These are phyloP conservation scores for Didymella keratinophila DNA, from an alignment of 2,329 filamentous ascomycete species.

Conservation along the genomic window DNA sequence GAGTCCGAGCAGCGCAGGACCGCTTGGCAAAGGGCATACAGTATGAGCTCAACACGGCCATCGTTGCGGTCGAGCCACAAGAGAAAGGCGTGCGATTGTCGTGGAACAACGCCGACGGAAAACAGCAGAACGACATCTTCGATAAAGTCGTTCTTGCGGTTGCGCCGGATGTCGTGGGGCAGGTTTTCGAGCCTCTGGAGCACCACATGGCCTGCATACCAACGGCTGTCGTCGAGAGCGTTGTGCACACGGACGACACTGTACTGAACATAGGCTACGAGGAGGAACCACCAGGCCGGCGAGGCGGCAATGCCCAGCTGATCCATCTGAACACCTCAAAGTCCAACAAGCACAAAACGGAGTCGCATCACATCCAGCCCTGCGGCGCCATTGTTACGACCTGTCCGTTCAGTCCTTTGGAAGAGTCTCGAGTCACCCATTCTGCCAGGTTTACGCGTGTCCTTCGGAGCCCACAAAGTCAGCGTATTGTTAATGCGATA, in stretches of 20 bases:
- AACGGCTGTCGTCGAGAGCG: constrained; percentile 58
- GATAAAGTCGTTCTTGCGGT: constrained; percentile 64
- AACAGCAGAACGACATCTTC: constrained; percentile 50
- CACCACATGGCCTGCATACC: constrained; percentile 56
- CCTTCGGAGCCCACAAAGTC: constrained; percentile 60
- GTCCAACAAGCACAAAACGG: constrained; percentile 51
- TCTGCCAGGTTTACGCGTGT: constrained; percentile 62
- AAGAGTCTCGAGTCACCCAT: constrained; percentile 54
- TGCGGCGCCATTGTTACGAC: constrained; percentile 63
- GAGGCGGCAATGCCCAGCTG: constrained; percentile 28
- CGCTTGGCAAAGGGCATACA: constrained; percentile 54
- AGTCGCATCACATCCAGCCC: constrained; percentile 62
- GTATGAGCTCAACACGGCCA: constrained; percentile 53
- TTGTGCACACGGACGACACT: constrained; percentile 54
- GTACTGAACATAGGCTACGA: constrained; percentile 15
- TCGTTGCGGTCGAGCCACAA: constrained; percentile 47
- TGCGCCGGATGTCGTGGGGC: constrained; percentile 61
- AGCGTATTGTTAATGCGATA: constrained; percentile 57
- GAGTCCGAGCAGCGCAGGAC: constrained; percentile 60
- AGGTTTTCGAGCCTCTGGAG: constrained; percentile 57
- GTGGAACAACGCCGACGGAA: constrained; percentile 41
- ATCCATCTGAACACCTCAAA: constrained; percentile 48
- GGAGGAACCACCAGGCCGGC: not conserved
- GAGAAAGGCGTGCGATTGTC: constrained; percentile 42
- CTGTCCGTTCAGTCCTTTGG: constrained; percentile 54